Evolutionary conservation across 768 basidiomycete genomes (phyloP).

Genomic region (Lactarius pseudohatsudake): DNA sequence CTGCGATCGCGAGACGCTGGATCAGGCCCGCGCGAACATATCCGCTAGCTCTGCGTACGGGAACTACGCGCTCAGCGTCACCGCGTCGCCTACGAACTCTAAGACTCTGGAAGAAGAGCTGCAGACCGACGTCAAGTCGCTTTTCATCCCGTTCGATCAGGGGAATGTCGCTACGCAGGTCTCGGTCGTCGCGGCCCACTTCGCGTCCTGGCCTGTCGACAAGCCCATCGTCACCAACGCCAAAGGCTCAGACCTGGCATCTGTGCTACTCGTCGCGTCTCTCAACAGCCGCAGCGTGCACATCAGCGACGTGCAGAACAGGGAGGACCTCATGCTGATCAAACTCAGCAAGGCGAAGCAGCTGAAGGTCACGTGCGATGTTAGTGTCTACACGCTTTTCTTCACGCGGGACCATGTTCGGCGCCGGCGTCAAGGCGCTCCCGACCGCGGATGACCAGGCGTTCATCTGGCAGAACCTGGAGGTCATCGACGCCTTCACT

Average conservation of each 20-base stretch:
- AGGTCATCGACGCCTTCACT: constrained; percentile 86
- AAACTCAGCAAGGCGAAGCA: constrained; percentile 92
- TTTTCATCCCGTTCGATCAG: constrained; percentile 79
- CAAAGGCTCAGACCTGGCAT: constrained; percentile 87
- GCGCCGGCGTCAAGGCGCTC: constrained; percentile 49
- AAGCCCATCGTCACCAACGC: constrained; percentile 96
- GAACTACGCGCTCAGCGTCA: constrained; percentile 83
- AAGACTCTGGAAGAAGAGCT: constrained; percentile 68
- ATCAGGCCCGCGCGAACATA: constrained; percentile 65
- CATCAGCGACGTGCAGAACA: constrained; percentile 82
- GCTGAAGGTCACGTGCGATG: constrained; percentile 94
- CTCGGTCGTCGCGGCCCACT: constrained; percentile 79
- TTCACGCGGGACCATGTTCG: constrained; percentile 77
- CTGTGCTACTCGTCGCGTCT: constrained; percentile 90
- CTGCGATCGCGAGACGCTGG: constrained; percentile 64
- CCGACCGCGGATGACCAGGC: constrained; percentile 77
- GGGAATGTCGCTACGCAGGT: constrained; percentile 53
- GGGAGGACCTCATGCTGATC: constrained; percentile 87
- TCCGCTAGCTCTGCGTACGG: constrained; percentile 63
- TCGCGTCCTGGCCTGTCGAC: constrained; percentile 85
- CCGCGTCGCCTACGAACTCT: constrained; percentile 70
- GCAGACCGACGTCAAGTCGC: constrained; percentile 74
- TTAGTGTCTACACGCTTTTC: constrained; percentile 89
- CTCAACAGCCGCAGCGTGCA: constrained; percentile 88
- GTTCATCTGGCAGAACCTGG: constrained; percentile 82